A percentile compares a stretch with the other conserved stretches of the same genome.
Evolutionary conservation across 345 rosid genomes (phyloP).

Genomic region (Melaleuca alternifolia): DNA sequence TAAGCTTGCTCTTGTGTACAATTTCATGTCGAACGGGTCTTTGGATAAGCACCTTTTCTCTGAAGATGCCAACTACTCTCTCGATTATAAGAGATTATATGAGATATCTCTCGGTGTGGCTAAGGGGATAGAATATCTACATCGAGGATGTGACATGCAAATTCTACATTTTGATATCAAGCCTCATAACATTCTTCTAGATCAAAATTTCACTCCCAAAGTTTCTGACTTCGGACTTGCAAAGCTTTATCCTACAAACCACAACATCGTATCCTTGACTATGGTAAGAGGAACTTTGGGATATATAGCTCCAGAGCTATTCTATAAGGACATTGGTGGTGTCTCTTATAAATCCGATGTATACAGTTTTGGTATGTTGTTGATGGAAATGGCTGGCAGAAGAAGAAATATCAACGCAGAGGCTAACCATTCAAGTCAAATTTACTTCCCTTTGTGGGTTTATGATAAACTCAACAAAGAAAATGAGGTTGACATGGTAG

Average conservation of each 20-base stretch:
- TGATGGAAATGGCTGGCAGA: neutral
- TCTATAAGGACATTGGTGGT: neutral
- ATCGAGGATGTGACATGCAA: too few species aligned
- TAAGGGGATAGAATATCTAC: too few species aligned
- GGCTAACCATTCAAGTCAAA: neutral
- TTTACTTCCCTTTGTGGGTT: neutral
- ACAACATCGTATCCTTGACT: rapidly evolving
- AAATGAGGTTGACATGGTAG: rapidly evolving
- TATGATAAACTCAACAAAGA: neutral
- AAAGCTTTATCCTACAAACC: neutral
- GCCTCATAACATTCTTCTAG: neutral
- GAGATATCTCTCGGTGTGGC: too few species aligned
- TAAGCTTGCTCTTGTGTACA: too few species aligned
- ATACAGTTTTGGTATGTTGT: neutral
- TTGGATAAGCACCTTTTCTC: too few species aligned
- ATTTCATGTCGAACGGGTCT: too few species aligned
- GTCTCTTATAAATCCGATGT: neutral
- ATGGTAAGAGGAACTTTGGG: neutral
- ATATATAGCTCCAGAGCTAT: neutral
- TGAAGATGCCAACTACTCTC: too few species aligned
- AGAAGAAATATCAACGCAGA: neutral
- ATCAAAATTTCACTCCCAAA: neutral
- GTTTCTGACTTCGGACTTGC: neutral
- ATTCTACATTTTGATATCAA: neutral
- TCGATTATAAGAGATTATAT: too few species aligned